These are phyloP conservation scores for Capronia americana DNA, from an alignment of 2,329 filamentous ascomycete species.

Conservation along the genomic window DNA sequence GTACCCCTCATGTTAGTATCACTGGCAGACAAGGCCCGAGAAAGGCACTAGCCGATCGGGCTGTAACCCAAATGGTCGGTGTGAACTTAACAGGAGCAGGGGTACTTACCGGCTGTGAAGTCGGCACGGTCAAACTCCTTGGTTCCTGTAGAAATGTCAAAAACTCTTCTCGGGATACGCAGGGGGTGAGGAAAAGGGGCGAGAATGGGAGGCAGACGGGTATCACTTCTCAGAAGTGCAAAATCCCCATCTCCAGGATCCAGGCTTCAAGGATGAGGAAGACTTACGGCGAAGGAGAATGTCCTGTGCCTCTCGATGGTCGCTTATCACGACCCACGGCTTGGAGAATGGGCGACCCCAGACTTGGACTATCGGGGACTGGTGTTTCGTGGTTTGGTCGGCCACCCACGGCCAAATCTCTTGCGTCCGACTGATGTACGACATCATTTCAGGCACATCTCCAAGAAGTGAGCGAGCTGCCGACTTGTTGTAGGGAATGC, in stretches of 20 bases:
- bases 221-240: not conserved
- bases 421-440: constrained; percentile 13
- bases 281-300: constrained; percentile 8
- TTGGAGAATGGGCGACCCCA: constrained; percentile 54
- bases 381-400: constrained; percentile 39
- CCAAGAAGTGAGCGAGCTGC: constrained; percentile 15
- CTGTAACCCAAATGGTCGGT: not conserved
- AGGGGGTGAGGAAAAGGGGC: no score
- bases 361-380: constrained; percentile 55
- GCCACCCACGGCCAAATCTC: constrained; percentile 18
- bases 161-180: not conserved
- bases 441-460: constrained; percentile 21
- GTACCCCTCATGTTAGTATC: not conserved
- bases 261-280: not conserved
- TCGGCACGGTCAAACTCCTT: constrained; percentile 35
- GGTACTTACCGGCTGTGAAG: constrained; percentile 6
- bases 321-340: constrained; percentile 53
- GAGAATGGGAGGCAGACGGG: no score
- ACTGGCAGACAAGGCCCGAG: not conserved
- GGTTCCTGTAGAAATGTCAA: constrained; percentile 22
- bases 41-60: not conserved
- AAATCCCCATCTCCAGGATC: not conserved
- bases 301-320: constrained; percentile 37
- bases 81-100: not conserved
- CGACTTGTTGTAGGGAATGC: constrained; percentile 25